phyloP scores from a whole-genome alignment of 345 rosid species.

The Gossypium stocksii region DNA sequence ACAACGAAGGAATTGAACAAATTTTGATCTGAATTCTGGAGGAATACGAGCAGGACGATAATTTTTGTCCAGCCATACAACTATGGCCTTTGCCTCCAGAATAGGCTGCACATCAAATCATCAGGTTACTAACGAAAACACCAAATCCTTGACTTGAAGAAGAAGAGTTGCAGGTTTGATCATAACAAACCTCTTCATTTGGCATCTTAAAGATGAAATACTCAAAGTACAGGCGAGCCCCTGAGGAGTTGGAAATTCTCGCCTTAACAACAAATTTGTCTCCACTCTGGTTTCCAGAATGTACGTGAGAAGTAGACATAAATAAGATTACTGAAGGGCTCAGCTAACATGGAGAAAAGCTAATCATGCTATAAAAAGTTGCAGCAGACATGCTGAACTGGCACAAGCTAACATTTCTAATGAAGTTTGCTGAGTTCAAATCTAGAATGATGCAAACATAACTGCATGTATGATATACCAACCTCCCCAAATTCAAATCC shows the following conservation, averaged over 20 bases:
- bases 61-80: slow-evolving; percentile 76
- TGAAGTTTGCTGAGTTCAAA: background rate
- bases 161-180: background rate
- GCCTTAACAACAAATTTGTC: slow-evolving; percentile 69
- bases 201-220: slow-evolving; percentile 71
- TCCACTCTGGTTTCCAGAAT: slow-evolving; percentile 43
- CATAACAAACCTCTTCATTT: slow-evolving; percentile 54
- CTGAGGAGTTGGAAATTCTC: slow-evolving; percentile 60
- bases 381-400: background rate
- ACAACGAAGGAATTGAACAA: slow-evolving; percentile 41
- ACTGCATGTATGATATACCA: background rate
- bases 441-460: background rate
- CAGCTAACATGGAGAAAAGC: background rate
- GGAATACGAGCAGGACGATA: slow-evolving; percentile 74
- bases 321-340: background rate
- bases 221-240: slow-evolving; percentile 63
- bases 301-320: background rate
- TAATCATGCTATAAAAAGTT: background rate
- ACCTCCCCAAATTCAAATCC: background rate
- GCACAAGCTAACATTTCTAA: background rate
- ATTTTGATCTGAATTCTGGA: slow-evolving; percentile 49
- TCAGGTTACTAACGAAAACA: background rate
- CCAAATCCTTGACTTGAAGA: background rate
- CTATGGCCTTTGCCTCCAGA: slow-evolving; percentile 69
- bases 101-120: slow-evolving; percentile 38